Evolutionary conservation across 345 rosid species (phyloP), one percentile per base, ranked within the genome.

Genomic region (Pistacia vera): DNA sequence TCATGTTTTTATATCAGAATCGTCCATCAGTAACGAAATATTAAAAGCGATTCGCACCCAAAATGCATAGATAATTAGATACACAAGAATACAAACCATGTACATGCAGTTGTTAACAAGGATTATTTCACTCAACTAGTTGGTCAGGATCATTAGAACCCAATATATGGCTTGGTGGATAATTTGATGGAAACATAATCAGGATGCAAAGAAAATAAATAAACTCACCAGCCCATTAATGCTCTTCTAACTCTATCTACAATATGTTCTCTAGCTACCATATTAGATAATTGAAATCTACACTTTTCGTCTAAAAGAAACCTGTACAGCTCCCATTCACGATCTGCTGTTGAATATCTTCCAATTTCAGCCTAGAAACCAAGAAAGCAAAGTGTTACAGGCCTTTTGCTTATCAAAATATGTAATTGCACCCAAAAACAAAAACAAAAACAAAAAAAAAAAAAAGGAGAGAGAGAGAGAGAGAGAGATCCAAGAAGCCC

Each of bases 241-340:
- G 90, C 75, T 86, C 93, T 86, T 83, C 97, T 85, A 70, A 92
- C 98, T 76, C 73, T 87, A 70, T 92, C 88, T 35, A 77, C 93
- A 75, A 91, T 91, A 82, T 86, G 88, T 75, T 80, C 84, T 74
- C 90, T 88, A 70, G 86, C 88, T 64, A 66, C 77, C 58, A 12
- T 58, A n/a, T 52, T 82, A 11, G 84, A 78, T 28, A 86, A 73
- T 68, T 82, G 84, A 71, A 71, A 83, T 77, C 36, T 79, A 72
- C 85, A 78, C 38, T 83, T 88, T 70, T 89, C 94, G 33, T 91
- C 92, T 82, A 91, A 78, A 75, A 94, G 98, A 86, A 91, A 91
- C 61, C 91, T 88, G 88, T 90, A 94, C 17, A 92, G 86, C 84
- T 94, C 98, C 98, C 97, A 94, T 77, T 92, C 97, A 17, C 90